phyloP scores from a whole-genome alignment of 306 rosid genomes.

The Potentilla sterilis region DNA sequence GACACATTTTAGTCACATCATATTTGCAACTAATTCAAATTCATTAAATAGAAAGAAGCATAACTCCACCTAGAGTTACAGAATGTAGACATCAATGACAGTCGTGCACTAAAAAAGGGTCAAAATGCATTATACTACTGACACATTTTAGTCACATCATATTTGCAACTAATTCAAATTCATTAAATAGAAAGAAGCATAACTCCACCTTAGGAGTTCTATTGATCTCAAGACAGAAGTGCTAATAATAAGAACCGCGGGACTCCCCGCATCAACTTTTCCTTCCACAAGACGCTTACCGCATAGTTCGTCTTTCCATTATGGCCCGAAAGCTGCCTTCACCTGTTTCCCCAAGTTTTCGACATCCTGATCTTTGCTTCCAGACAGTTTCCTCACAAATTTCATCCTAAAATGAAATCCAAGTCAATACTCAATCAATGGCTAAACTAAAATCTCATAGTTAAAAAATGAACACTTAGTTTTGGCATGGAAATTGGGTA shows the following conservation, averaged over 20 bases:
- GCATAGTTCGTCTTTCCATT: slow-evolving; percentile 69
- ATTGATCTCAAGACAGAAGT: slow-evolving; percentile 73
- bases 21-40: not conserved
- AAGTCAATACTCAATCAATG: too few relatives aligned
- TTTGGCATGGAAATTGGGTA: not conserved
- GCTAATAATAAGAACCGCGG: slow-evolving; percentile 58
- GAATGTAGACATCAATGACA: slow-evolving; percentile 13
- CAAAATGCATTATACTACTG: not conserved
- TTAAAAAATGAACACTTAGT: too few relatives aligned
- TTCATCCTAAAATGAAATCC: too few relatives aligned
- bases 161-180: not conserved
- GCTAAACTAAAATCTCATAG: too few relatives aligned
- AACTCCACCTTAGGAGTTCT: slow-evolving; percentile 63
- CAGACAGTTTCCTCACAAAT: not conserved
- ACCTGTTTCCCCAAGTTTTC: slow-evolving; percentile 37
- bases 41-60: not conserved
- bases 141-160: too few relatives aligned
- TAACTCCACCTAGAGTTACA: slow-evolving; percentile 44
- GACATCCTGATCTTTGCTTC: slow-evolving; percentile 38
- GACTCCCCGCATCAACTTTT: slow-evolving; percentile 55
- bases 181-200: not conserved
- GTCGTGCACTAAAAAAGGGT: not conserved
- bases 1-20: too few relatives aligned
- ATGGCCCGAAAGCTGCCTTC: slow-evolving; percentile 63
- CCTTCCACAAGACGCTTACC: slow-evolving; percentile 43